Conservation (phyloP, 2,329 filamentous ascomycete species). For the Microdochium paspali region DNA sequence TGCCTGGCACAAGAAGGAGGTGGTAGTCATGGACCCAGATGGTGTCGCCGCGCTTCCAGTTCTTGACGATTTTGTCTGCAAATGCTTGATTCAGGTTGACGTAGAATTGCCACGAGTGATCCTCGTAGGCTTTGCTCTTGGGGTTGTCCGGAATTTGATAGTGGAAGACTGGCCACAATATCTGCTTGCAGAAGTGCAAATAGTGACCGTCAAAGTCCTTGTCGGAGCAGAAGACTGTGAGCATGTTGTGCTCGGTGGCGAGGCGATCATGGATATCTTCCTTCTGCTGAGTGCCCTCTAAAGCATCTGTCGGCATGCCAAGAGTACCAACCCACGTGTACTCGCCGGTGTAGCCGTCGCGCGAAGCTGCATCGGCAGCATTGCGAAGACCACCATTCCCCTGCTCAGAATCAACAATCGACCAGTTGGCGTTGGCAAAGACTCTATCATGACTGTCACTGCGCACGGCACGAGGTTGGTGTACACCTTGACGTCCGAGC, state of each 20-base stretch:
- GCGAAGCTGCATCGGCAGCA: constrained; percentile 68
- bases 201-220: constrained; percentile 94
- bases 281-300: constrained; percentile 65
- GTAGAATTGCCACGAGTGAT: constrained; percentile 95
- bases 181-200: constrained; percentile 93
- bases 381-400: constrained; percentile 90
- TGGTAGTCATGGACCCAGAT: constrained; percentile 98
- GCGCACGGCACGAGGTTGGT: constrained; percentile 42
- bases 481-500: constrained; percentile 46
- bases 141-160: constrained; percentile 97
- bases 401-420: constrained; percentile 74
- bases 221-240: constrained; percentile 80
- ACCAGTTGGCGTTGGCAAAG: constrained; percentile 75
- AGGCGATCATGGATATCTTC: constrained; percentile 76
- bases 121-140: constrained; percentile 96
- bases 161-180: constrained; percentile 95
- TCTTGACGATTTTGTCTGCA: constrained; percentile 78
- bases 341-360: constrained; percentile 60
- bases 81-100: constrained; percentile 88
- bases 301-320: constrained; percentile 85
- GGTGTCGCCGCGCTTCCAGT: constrained; percentile 87
- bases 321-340: constrained; percentile 88
- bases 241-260: constrained; percentile 70
- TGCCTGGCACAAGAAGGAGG: constrained; percentile 74
- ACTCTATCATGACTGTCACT: constrained; percentile 59